These are phyloP conservation scores for Zygotorulaspora mrakii DNA, from an alignment of 1,139 yeast species.

Conservation along the genomic window DNA sequence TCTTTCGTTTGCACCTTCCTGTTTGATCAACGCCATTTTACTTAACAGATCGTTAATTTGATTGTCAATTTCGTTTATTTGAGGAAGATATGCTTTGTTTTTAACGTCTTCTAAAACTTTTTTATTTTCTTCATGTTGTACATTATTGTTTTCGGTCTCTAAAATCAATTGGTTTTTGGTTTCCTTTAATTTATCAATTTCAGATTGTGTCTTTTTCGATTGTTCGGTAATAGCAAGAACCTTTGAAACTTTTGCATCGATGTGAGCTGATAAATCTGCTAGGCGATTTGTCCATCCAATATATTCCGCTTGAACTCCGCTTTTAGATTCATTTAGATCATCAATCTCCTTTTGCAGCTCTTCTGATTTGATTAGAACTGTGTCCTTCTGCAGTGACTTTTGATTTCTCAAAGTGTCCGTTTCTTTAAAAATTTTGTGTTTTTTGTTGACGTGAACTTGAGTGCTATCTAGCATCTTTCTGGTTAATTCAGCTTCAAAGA, in stretches of 20 bases:
- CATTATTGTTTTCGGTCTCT: slow-evolving; percentile 22
- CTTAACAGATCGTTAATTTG: slow-evolving; percentile 23
- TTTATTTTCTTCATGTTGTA: slow-evolving; percentile 20
- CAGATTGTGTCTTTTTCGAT: slow-evolving; percentile 23
- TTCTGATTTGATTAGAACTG: slow-evolving; percentile 19
- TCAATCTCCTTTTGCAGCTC: slow-evolving; percentile 30
- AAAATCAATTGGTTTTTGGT: slow-evolving; percentile 22
- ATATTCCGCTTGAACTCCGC: slow-evolving; percentile 21
- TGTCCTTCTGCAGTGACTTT: slow-evolving; percentile 26
- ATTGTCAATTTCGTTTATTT: slow-evolving; percentile 26
- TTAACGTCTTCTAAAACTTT: slow-evolving; percentile 19
- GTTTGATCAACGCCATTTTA: slow-evolving; percentile 28
- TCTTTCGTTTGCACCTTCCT: slow-evolving; percentile 32
- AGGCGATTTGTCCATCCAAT: slow-evolving; percentile 25
- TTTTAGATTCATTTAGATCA: slow-evolving; percentile 23
- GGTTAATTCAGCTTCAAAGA: slow-evolving; percentile 26
- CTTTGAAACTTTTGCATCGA: slow-evolving; percentile 31
- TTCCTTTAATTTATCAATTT: slow-evolving; percentile 23
- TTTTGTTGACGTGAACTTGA: slow-evolving; percentile 22
- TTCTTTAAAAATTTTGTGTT: slow-evolving; percentile 28
- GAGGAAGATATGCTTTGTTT: slow-evolving; percentile 28
- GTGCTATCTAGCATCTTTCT: slow-evolving; percentile 27
- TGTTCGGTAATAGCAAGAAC: slow-evolving; percentile 24
- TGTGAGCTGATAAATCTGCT: slow-evolving; percentile 24
- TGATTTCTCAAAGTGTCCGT: slow-evolving; percentile 29